Evolutionary conservation across 192 early-diverging fungal species (phyloP), one percentile per base, ranked within the genome.

Genomic region (Podila clonocystis): DNA sequence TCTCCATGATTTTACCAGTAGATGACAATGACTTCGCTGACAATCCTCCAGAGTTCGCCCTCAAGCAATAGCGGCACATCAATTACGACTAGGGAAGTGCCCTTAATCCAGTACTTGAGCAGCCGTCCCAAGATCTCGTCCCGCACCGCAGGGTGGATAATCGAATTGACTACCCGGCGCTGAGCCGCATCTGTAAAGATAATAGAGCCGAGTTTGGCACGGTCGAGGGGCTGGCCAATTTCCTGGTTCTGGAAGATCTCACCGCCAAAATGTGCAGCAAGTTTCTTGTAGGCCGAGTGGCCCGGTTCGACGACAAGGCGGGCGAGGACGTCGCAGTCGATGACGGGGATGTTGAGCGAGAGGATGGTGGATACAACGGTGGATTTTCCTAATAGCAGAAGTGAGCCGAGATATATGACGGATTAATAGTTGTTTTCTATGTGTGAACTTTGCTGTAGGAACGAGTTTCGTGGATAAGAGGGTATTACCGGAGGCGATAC

Each of bases 31-130:
- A 90, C 90, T 7, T 84, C 73, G 48, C 88, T 89, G 30, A 97
- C 91, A 68, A 91, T 90, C 55, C 85, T 85, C 72, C 94, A 86
- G 65, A 98, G 74, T 17, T 93, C 90, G 19, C 92, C 89, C 73
- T 99, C 98, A 61, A 95, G 91, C 65, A 99, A 86, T 57, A 99
- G 82, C n/a, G 98, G 98, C 1, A 94, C 94, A 80, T 99, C 98
- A 50, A 98, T 85, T 2, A 99, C 86, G 13, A 94, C 93, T 17
- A 96, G 58, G 7, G 84, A 72, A 3, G 91, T 75, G 3, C 94
- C 95, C 3, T 74, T 83, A 7, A 97, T 62, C 84, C 95, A 99
- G 38, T 87, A 76, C 33, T 83, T 68, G 31, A 96, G 75, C 49
- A 95, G 71, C 60, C 88, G 73, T 62, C 87, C 86, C 15, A 95